Evolutionary conservation across 805 yeast species (phyloP).

Genomic region (Maudiozyma turicensis): DNA sequence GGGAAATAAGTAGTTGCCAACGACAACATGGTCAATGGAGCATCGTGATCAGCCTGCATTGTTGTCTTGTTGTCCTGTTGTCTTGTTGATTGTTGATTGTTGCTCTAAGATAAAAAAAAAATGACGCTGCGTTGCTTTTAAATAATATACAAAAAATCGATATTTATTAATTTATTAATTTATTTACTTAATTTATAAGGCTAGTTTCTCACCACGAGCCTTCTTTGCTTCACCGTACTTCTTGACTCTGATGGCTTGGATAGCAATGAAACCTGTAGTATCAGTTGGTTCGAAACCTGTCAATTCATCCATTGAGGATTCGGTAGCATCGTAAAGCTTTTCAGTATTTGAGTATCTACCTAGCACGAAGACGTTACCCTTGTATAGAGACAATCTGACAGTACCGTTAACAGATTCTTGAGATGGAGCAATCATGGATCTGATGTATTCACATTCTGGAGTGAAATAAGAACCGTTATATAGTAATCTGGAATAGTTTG

Average conservation of each 20-base stretch:
- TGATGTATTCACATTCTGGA: constrained; percentile 95
- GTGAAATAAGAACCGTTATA: constrained; percentile 98
- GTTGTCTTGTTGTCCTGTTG: neutral
- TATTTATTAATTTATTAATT: neutral
- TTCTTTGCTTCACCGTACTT: constrained; percentile 94
- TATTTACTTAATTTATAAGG: constrained; percentile 20
- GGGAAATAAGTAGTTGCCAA: constrained; percentile 64
- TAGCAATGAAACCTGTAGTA: constrained; percentile 94
- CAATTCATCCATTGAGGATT: constrained; percentile 97
- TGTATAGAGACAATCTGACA: constrained; percentile 88
- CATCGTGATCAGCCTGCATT: constrained; percentile 44
- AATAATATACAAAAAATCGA: no score
- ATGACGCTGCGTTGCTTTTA: no score
- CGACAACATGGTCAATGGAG: constrained; percentile 63
- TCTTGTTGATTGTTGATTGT: neutral
- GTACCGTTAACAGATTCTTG: constrained; percentile 93
- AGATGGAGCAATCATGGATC: constrained; percentile 89
- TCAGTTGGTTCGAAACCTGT: constrained; percentile 97
- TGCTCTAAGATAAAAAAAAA: neutral
- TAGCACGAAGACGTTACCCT: constrained; percentile 73
- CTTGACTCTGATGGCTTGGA: constrained; percentile 96
- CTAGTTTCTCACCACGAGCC: constrained; percentile 51
- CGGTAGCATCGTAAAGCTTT: constrained; percentile 94
- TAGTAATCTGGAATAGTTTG: constrained; percentile 77
- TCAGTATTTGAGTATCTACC: constrained; percentile 96